Evolutionary conservation across 129 eudicot genomes (phyloP), one percentile per base, ranked within the genome.

Genomic region (Calendula officinalis): DNA sequence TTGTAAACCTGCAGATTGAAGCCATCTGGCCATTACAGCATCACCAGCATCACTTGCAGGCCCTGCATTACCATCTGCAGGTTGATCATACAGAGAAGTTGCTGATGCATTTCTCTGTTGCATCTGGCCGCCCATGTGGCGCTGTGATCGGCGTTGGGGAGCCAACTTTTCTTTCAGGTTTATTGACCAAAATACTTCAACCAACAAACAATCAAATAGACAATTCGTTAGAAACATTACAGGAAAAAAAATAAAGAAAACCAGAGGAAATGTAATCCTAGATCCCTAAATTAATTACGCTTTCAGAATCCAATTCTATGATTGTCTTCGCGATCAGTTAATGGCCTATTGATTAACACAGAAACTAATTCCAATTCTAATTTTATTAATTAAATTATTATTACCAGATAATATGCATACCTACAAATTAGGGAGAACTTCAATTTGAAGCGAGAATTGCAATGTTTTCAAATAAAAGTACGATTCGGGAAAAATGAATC

Each of bases 111-210:
- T 83, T 81, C 91, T 83, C 98, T 88, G 98, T 78, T 85, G 96
- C 98, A 85, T 85, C 91, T 92, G 98, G 87, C 98, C 98, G 80
- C 95, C 96, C 89, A 83, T 86, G 91, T 81, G 98, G 98, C 95
- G 96, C 96, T 88, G 95, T 60, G 87, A 76, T 75, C 96, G 66
- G 80, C 95, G 89, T 88, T 88, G 95, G 8, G 98, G 94, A 73
- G 95, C 97, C 97, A 91, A 91, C 74, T 78, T 83, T 35, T 64
- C 81, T 57, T 60, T 33, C 4, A 37, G 50, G 37, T 32, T 51
- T 77, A 39, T 16, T 44, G 42, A 33, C 42, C 32, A 39, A 69
- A 45, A 68, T 35, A 32, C 67, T 70, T 58, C 68, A 63, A 57
- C 42, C 48, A 47, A 38, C 55, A 63, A 49, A 14, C 14, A 56